Base-by-base conservation (phyloP, 495 filamentous ascomycete species). In the Xanthoparmelia taractica region DNA sequence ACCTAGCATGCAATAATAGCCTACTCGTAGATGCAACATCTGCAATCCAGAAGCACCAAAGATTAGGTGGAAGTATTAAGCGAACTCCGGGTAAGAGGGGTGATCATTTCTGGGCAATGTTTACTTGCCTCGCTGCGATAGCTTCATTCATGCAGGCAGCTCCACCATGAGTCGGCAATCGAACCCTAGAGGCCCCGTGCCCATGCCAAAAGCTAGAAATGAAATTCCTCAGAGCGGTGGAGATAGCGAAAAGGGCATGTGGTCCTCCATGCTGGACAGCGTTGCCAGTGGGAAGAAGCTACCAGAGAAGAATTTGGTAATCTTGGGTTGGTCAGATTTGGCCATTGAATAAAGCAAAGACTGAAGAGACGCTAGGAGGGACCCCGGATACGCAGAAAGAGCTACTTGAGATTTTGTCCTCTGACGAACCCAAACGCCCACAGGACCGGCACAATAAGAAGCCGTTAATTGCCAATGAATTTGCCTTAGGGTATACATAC, bases 401-500 rank as follows among this genome's bases (percentile, higher is more conserved):
- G 68, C 96, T 96, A 73, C 82, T 97, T 33, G 91, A 94, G 64
- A 85, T 85, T 1, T 78, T 96, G 40, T 84, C 87, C 36, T 84
- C 80, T 65, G 86, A 87, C 66, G 79, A 82, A 8, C 48, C 79
- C 15, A 72, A 68, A 78, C 69, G 80, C 79, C 70, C 72, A 15
- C 66, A 84, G 57, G 78, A 84, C 54, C 80, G 83, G 47, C 84
- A 83, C 60, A 81, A 78, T n/a, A 85, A 82, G 64, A 79, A 78
- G 60, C 88, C 92, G 3, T 90, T 92, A 41, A 82, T 96, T 69
- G 92, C 93, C 50, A 97, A 97, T 71, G 87, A 88, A 63, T 96
- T 95, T 73, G 93, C 92, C 15, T 75, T 97, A 60, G 93, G 93
- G 56, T 97, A 97, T 74, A 96, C 93, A 57, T 97, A 96, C 73